phyloP scores from a whole-genome alignment of 164 flowering plant species.

The grape (Vitis vinifera) region DNA sequence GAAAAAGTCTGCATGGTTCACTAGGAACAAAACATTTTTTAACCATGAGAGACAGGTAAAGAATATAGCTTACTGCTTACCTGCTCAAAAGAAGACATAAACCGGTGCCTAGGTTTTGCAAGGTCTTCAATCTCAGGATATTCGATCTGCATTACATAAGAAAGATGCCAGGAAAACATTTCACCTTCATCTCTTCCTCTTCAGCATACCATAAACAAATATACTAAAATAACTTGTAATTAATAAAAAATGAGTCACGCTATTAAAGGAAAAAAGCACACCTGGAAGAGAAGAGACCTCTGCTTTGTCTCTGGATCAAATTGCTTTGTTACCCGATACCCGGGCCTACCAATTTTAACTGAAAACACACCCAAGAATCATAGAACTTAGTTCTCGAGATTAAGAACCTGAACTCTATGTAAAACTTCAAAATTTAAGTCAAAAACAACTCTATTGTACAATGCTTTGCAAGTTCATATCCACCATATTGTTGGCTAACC shows the following conservation, averaged over 20 bases:
- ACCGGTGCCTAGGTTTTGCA: conserved; percentile 86
- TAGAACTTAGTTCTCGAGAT: not conserved
- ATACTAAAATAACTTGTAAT: not conserved
- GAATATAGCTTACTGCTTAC: conserved; percentile 25
- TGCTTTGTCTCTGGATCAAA: conserved; percentile 97
- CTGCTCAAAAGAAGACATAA: conserved; percentile 99
- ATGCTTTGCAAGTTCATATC: too few species aligned
- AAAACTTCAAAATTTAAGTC: too few species aligned
- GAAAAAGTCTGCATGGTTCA: not conserved
- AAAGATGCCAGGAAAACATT: not conserved
- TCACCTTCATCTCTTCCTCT: not conserved
- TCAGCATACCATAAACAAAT: not conserved
- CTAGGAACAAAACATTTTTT: not conserved
- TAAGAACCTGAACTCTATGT: too few species aligned
- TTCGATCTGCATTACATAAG: conserved; percentile 61
- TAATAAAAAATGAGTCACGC: not conserved
- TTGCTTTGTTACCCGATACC: conserved; percentile 93
- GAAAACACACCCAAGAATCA: conserved; percentile 26
- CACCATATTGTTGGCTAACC: too few species aligned
- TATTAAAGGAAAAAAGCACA: conserved; percentile 12
- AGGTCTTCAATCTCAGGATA: conserved; percentile 96
- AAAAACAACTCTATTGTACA: too few species aligned
- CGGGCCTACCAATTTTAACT: conserved; percentile 98
- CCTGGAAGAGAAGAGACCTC: conserved; percentile 93
- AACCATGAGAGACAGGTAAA: not conserved